These are phyloP conservation scores for Saturnispora dispora DNA, from an alignment of 805 yeast genomes.

Conservation along the genomic window DNA sequence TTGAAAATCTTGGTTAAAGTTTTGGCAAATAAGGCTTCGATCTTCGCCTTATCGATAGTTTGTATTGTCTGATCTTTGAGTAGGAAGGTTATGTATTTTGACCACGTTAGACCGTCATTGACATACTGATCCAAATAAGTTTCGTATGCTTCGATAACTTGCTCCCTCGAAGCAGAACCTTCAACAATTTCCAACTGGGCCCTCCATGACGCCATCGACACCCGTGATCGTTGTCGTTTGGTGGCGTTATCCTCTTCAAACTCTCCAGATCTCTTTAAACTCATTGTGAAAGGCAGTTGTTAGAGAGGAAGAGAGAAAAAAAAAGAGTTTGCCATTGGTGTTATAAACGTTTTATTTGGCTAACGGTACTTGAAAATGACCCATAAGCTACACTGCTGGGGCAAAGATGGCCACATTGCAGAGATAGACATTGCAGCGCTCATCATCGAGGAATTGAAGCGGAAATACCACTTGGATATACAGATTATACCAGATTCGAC, in stretches of 20 bases:
- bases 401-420: neutral
- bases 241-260: conserved; percentile 36
- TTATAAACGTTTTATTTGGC: neutral
- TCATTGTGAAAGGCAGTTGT: conserved; percentile 32
- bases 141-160: conserved; percentile 50
- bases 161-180: conserved; percentile 26
- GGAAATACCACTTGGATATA: neutral
- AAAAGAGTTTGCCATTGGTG: neutral
- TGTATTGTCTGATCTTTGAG: conserved; percentile 34
- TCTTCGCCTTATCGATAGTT: conserved; percentile 54
- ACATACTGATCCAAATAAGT: conserved; percentile 58
- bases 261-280: conserved; percentile 18
- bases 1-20: conserved; percentile 55
- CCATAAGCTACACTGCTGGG: conserved; percentile 6
- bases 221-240: conserved; percentile 44
- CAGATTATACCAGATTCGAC: conserved; percentile 7
- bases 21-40: conserved; percentile 55
- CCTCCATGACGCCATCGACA: conserved; percentile 34
- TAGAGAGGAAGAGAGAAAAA: conserved; percentile 26
- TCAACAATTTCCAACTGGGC: conserved; percentile 40
- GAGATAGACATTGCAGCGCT: conserved; percentile 1
- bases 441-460: neutral
- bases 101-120: conserved; percentile 65
- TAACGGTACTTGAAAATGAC: neutral
- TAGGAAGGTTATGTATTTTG: conserved; percentile 49